phyloP scores from a whole-genome alignment of 331 rosid genomes.

The Pyracantha coccinea region DNA sequence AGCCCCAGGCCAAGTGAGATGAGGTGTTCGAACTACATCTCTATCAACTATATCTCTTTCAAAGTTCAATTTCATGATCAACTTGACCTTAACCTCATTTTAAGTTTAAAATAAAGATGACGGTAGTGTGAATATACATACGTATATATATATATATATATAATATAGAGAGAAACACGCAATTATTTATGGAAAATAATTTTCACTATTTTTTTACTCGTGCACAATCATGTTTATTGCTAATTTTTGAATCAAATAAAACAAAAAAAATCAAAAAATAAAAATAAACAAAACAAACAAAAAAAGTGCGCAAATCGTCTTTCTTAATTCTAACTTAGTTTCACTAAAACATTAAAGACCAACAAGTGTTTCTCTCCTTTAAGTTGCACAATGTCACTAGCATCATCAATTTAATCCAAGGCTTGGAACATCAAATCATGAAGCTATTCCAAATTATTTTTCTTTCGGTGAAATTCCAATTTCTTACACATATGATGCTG shows the following conservation, averaged over 20 bases:
- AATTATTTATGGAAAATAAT: too few relatives aligned
- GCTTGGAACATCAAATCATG: neutral
- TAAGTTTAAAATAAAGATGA: neutral
- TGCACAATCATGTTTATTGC: too few relatives aligned
- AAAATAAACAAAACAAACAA: too few relatives aligned
- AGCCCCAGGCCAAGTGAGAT: neutral
- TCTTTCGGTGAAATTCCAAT: neutral
- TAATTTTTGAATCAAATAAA: too few relatives aligned
- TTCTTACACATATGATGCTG: slow-evolving; percentile 1
- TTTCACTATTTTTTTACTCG: too few relatives aligned
- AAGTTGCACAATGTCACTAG: neutral
- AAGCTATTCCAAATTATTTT: neutral
- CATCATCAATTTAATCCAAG: slow-evolving; percentile 7
- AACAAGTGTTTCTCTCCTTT: neutral
- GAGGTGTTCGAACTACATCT: neutral
- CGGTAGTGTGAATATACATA: too few relatives aligned
- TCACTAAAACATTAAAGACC: neutral
- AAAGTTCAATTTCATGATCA: neutral
- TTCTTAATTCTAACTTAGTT: too few relatives aligned
- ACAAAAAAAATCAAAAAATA: too few relatives aligned
- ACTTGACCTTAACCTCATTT: slow-evolving; percentile 4
- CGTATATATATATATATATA: too few relatives aligned
- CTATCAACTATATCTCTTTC: neutral
- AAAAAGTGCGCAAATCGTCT: too few relatives aligned
- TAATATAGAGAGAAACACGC: too few relatives aligned